Evolutionary conservation across 345 rosid species (phyloP).

Genomic region (Eucalyptus cloeziana): DNA sequence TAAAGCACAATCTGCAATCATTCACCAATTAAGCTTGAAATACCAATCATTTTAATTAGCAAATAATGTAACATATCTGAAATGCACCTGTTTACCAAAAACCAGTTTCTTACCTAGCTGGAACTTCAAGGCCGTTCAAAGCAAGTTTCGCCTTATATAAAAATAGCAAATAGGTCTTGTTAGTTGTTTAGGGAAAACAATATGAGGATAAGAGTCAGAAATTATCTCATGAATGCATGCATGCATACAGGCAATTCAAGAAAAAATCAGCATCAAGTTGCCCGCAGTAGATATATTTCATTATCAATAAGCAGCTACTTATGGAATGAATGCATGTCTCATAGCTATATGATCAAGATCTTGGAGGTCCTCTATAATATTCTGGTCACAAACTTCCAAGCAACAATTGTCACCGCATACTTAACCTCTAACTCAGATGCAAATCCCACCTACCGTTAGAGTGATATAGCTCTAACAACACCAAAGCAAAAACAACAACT

Average conservation of each 20-base stretch:
- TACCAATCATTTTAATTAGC: background rate
- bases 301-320: background rate
- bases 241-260: background rate
- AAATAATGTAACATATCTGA: background rate
- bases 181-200: background rate
- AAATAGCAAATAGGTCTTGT: background rate
- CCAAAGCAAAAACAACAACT: background rate
- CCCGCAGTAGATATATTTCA: background rate
- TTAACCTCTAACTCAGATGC: background rate
- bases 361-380: rapidly evolving
- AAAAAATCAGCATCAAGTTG: background rate
- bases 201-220: background rate
- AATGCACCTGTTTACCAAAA: background rate
- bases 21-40: background rate
- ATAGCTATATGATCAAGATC: background rate
- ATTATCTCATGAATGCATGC: background rate
- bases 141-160: background rate
- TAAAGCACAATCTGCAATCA: background rate
- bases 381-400: background rate
- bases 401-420: background rate
- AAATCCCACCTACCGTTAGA: background rate
- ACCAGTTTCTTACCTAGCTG: background rate
- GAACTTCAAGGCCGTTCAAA: background rate
- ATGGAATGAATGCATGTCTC: background rate
- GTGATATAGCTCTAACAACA: background rate